phyloP scores from a whole-genome alignment of 2,329 filamentous ascomycete species.

The Cyphellophora attinorum region DNA sequence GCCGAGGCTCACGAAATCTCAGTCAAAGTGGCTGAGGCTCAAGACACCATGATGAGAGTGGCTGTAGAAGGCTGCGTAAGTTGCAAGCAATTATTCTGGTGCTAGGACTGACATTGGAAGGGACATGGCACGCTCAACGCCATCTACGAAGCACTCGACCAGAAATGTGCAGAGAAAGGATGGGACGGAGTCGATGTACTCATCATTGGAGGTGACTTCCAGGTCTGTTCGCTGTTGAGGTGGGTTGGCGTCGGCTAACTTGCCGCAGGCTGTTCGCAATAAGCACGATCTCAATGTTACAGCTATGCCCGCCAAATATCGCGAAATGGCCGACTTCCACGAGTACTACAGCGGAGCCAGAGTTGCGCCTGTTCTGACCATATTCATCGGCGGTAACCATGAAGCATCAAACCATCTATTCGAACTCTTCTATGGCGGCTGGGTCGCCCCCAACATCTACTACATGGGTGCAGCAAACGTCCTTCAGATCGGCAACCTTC shows the following conservation, averaged over 20 bases:
- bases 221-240: slow-evolving; percentile 41
- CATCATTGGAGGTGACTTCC: slow-evolving; percentile 94
- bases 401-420: slow-evolving; percentile 84
- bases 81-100: no score
- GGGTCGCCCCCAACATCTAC: slow-evolving; percentile 95
- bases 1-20: no score
- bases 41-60: slow-evolving; percentile 47
- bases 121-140: slow-evolving; percentile 86
- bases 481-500: slow-evolving; percentile 68
- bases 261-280: slow-evolving; percentile 68
- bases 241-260: slow-evolving; percentile 2
- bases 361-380: slow-evolving; percentile 74
- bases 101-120: slow-evolving; percentile 42
- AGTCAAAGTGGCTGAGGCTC: slow-evolving; percentile 2
- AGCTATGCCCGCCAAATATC: slow-evolving; percentile 82
- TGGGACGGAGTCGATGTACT: slow-evolving; percentile 81
- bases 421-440: slow-evolving; percentile 92
- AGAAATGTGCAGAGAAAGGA: slow-evolving; percentile 57
- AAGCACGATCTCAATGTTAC: slow-evolving; percentile 78
- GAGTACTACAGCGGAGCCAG: slow-evolving; percentile 78
- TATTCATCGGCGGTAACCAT: slow-evolving; percentile 92
- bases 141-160: slow-evolving; percentile 72
- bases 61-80: slow-evolving; percentile 81
- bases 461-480: slow-evolving; percentile 92
- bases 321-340: slow-evolving; percentile 81